Base-by-base conservation (phyloP, 495 filamentous ascomycete species). In the Penicillium soppii region DNA sequence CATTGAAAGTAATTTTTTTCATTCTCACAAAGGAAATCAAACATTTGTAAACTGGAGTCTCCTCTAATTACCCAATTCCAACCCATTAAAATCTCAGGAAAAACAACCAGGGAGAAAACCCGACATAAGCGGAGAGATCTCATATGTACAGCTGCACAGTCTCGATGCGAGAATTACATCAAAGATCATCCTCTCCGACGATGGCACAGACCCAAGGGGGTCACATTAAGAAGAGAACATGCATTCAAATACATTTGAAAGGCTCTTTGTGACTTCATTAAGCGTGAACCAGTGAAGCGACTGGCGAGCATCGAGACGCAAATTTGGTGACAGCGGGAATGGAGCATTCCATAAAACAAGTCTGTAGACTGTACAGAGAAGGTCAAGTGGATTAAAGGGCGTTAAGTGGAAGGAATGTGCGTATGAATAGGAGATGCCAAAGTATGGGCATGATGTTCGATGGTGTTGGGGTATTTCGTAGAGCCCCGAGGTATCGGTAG, bases 131-230 rank as follows among this genome's bases (percentile, higher is more conserved):
- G 43, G 27, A 13, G 23, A 23, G 46, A 41, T 49, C 46, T 52
- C 47, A 50, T 72, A 72, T 74, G 69, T 72, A 74, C 69, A 71
- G 66, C 62, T 65, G 71, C 64, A 66, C 52, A 44, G 61, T 57
- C 57, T 46, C 50, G 43, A 56, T 61, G 47, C 46, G 29, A 41
- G n/a, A 17, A 57, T 56, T 35, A 44, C 15, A 37, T 54, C 48
- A 49, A 41, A 43, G 21, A 35, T 32, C 33, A 30, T 37, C 43
- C 48, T 46, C 27, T 44, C 20, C 36, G 46, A 58, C 32, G 52
- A 41, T 45, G 32, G 27, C 30, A 51, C 53, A n/a, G 27, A 46
- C 43, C 53, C 40, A 29, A 44, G 39, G 46, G 50, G 21, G 35
- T n/a, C n/a, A 29, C 40, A 66, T 62, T 66, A 66, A 58, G 45